phyloP scores from a whole-genome alignment of 2,329 filamentous ascomycete genomes.

The Paraphaeosphaeria sporulosa region DNA sequence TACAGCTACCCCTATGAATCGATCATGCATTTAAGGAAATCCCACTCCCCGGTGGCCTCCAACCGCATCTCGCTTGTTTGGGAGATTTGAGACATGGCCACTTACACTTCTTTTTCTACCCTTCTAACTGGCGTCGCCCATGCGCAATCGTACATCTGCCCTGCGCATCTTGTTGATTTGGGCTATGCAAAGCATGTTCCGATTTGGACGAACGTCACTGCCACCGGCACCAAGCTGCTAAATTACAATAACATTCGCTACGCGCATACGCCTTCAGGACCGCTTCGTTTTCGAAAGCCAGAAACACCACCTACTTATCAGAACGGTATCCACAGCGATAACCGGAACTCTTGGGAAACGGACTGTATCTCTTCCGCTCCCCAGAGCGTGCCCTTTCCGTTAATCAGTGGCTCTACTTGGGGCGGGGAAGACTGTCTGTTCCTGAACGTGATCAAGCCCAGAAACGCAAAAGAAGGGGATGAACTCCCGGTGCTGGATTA shows the following conservation, averaged over 20 bases:
- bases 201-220: slow-evolving; percentile 11
- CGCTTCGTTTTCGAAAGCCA: slow-evolving; percentile 16
- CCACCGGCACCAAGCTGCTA: neutral
- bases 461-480: slow-evolving; percentile 12
- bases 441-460: slow-evolving; percentile 11
- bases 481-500: slow-evolving; percentile 18
- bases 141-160: neutral
- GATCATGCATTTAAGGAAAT: neutral
- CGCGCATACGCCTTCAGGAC: slow-evolving; percentile 6
- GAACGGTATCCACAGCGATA: neutral
- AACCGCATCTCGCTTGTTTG: no score
- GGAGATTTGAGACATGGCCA: neutral
- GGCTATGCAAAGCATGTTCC: slow-evolving; percentile 17
- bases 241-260: slow-evolving; percentile 19
- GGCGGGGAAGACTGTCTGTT: slow-evolving; percentile 17
- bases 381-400: slow-evolving; percentile 12
- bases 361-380: slow-evolving; percentile 15
- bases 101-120: neutral
- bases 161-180: slow-evolving; percentile 8
- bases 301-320: neutral
- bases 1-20: neutral
- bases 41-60: neutral
- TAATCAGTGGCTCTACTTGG: slow-evolving; percentile 10
- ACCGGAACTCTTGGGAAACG: slow-evolving; percentile 7
- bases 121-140: neutral